Conservation (phyloP, 352 stramenopile genomes). For the Blastocystis sp. region DNA sequence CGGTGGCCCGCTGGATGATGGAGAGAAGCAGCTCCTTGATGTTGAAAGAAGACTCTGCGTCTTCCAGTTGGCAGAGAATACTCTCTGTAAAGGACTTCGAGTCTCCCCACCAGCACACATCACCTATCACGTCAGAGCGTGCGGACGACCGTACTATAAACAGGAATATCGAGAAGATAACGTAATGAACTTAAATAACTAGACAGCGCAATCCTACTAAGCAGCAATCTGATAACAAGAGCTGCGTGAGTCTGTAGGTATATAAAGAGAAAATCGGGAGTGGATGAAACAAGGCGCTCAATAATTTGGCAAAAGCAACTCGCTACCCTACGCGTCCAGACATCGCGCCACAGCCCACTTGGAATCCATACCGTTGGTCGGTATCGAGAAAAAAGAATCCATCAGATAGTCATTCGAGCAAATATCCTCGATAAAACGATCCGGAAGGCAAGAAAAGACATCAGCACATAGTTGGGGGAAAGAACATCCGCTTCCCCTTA, state of each 20-base stretch:
- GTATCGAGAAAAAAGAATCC: conserved; percentile 60
- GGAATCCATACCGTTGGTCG: neutral
- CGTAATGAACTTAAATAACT: conserved; percentile 54
- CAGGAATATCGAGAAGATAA: conserved; percentile 53
- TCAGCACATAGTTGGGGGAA: conserved; percentile 59
- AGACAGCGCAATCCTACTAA: conserved; percentile 25
- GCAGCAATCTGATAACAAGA: conserved; percentile 1
- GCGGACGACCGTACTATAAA: neutral
- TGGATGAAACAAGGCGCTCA: conserved; percentile 31
- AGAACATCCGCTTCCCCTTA: neutral
- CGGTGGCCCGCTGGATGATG: conserved; percentile 42
- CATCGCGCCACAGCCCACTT: neutral
- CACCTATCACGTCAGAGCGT: neutral
- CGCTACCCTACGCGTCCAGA: conserved; percentile 17
- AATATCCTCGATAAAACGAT: conserved; percentile 53
- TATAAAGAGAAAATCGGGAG: conserved; percentile 8
- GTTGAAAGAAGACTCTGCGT: conserved; percentile 33
- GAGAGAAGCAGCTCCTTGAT: conserved; percentile 53
- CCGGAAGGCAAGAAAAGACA: conserved; percentile 44
- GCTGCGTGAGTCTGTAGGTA: conserved; percentile 29
- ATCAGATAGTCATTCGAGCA: conserved; percentile 58
- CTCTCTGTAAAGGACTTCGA: neutral
- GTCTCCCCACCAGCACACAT: conserved; percentile 51
- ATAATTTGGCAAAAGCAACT: conserved; percentile 55
- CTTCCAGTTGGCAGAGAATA: neutral